Conservation (phyloP, 2,329 filamentous ascomycete genomes). For the Phaeosphaeria sp. region DNA sequence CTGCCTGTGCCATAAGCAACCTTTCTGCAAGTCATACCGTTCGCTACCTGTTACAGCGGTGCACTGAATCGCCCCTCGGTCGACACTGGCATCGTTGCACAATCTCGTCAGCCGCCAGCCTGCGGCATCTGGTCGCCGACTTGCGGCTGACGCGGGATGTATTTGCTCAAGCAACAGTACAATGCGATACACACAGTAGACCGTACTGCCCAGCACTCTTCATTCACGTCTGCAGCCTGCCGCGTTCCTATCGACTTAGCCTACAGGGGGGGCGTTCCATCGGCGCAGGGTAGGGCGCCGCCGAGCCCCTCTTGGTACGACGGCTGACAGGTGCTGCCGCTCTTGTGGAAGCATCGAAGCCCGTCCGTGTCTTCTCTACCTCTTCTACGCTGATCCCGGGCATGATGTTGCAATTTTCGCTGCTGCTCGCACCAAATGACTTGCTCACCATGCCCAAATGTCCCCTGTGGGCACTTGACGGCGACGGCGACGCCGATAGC, state of each 20-base stretch:
- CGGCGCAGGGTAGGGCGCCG: conserved; percentile 8
- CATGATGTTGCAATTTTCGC: conserved; percentile 6
- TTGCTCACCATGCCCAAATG: not conserved
- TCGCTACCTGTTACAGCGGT: conserved; percentile 3
- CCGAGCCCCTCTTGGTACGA: conserved; percentile 8
- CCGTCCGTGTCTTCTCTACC: conserved; percentile 18
- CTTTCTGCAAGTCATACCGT: conserved; percentile 17
- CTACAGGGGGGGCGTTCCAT: not conserved
- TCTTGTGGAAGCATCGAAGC: conserved; percentile 16
- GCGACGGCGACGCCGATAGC: conserved; percentile 34
- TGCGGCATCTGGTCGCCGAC: not conserved
- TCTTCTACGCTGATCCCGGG: conserved; percentile 5
- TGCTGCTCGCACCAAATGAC: not conserved
- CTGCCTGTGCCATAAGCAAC: conserved; percentile 10
- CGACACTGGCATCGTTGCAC: conserved; percentile 1
- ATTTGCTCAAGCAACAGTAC: not conserved
- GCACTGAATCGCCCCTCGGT: not conserved
- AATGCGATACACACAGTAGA: not conserved
- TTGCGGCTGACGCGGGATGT: conserved; percentile 3
- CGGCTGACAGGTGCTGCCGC: not conserved
- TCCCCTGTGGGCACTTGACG: conserved; percentile 19
- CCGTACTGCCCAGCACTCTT: not conserved
- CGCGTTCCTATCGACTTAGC: not conserved
- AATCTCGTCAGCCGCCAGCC: conserved; percentile 7
- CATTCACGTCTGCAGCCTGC: not conserved